These are phyloP conservation scores for Neurospora sp. DNA, from an alignment of 495 filamentous ascomycete species.

Conservation along the genomic window DNA sequence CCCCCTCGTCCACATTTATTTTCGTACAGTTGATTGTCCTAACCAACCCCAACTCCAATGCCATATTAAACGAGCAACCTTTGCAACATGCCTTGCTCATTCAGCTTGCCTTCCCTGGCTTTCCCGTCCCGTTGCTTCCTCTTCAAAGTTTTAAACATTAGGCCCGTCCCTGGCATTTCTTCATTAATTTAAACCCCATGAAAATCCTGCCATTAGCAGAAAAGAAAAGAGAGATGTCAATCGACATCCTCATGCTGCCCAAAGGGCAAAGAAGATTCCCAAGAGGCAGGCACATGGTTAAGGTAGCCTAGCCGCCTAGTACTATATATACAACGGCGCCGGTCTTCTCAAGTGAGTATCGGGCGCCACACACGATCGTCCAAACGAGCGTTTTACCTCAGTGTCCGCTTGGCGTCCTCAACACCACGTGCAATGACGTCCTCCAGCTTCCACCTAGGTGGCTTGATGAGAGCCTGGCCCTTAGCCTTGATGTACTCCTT, in stretches of 20 bases:
- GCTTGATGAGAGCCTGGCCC: conserved; percentile 40
- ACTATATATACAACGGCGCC: neutral
- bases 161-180: neutral
- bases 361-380: neutral
- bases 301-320: neutral
- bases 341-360: neutral
- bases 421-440: conserved; percentile 73
- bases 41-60: neutral
- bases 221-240: neutral
- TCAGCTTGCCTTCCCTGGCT: neutral
- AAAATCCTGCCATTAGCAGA: neutral
- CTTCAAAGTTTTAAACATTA: neutral
- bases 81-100: neutral
- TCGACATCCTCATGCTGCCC: neutral
- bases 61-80: neutral
- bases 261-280: neutral
- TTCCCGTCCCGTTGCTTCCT: neutral
- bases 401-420: conserved; percentile 62
- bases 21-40: neutral
- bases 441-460: conserved; percentile 72
- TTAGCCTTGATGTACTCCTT: conserved; percentile 55
- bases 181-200: neutral
- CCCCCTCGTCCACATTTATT: neutral
- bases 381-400: conserved; percentile 38
- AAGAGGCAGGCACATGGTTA: neutral